Conservation (phyloP, 345 rosid species). For the Streptanthus diversifolius region DNA sequence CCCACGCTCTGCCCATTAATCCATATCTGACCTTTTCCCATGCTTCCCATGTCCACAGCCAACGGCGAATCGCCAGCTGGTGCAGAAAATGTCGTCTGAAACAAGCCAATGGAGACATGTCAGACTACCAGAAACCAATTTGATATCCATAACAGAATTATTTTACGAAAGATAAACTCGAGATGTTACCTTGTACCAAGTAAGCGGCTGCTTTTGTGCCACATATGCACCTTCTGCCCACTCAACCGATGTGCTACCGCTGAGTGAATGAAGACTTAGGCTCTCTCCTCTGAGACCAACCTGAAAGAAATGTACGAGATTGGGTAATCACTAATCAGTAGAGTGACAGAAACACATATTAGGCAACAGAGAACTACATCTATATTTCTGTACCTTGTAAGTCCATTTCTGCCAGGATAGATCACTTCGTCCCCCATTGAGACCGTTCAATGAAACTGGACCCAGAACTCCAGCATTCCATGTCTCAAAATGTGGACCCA, state of each 20-base stretch:
- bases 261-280: constrained; percentile 79
- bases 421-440: constrained; percentile 75
- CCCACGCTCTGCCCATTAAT: constrained; percentile 88
- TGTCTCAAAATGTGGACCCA: constrained; percentile 96
- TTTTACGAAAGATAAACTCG: background rate
- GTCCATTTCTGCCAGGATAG: constrained; percentile 98
- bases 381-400: constrained; percentile 56
- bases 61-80: constrained; percentile 79
- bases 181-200: constrained; percentile 79
- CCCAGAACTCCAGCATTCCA: constrained; percentile 98
- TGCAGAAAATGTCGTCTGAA: constrained; percentile 82
- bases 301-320: constrained; percentile 37
- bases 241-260: constrained; percentile 83
- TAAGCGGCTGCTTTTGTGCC: constrained; percentile 75
- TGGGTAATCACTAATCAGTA: background rate
- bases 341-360: background rate
- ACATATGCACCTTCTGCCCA: constrained; percentile 85
- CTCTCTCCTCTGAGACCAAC: constrained; percentile 95
- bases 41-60: constrained; percentile 88
- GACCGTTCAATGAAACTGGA: constrained; percentile 76
- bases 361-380: background rate
- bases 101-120: constrained; percentile 15
- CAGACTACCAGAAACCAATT: background rate
- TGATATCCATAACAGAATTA: background rate
- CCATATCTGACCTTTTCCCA: constrained; percentile 99